Evolutionary conservation across 163 green algal species (phyloP), one percentile per base, ranked within the genome.

Genomic region (Volvox carteri): DNA sequence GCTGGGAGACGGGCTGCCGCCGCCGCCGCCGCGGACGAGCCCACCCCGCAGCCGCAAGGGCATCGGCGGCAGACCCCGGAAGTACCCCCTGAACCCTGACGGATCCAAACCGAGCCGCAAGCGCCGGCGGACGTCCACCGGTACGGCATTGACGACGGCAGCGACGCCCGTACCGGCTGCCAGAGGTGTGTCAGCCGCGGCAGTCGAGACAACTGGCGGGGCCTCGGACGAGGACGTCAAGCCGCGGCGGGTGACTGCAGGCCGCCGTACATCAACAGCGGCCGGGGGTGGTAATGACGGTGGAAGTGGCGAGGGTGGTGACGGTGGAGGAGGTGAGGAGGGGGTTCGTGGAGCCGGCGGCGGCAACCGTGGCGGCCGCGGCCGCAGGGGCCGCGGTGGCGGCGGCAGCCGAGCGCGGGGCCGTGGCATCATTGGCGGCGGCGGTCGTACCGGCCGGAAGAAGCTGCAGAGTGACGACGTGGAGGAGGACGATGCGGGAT

Each of bases 31-130:
- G 23, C 78, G 78, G 37, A 67, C 4, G 37, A 67, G 30, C 39
- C 60, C 79, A 8, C 79, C 79, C 41, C 42, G 42, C 42, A 86
- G 62, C 79, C 79, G 79, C 44, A 86, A 86, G 79, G 79, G 79
- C 79, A 67, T 86, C n/a, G 79, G 79, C 42, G 79, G 79, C 6
- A 60, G 79, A 60, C 79, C 79, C 25, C 42, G 79, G 4, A 86
- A 86, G 44, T 54, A 78, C 79, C 79, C 79, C 16, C 60, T 78
- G n/a, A 78, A 78, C 19, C 44, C 79, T 1, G 79, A 86, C 30
- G 62, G 44, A 5, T 28, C 16, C 60, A 68, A 86, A 58, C 54
- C 78, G 23, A 39, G 9, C 21, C 78, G 78, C 37, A 42, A 52
- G 54, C 54, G 56, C 5, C 56, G 78, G 7, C 58, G 78, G 2